Evolutionary conservation across 2,329 filamentous ascomycete species (phyloP), one percentile per base, ranked within the genome.

Genomic region (Amylocarpus encephaloides): DNA sequence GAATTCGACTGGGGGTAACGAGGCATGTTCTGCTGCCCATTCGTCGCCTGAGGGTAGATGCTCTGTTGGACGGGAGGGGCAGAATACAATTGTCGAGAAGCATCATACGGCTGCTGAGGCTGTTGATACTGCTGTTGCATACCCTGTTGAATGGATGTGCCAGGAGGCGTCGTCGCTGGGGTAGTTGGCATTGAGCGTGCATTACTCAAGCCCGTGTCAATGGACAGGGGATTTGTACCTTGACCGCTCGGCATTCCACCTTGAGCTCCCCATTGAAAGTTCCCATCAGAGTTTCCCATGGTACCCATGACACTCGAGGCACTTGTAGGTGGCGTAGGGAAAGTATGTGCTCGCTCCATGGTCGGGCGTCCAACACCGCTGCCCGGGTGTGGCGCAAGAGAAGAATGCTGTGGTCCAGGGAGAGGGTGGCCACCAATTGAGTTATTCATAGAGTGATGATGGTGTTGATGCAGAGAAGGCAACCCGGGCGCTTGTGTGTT

Each of bases 261-360:
- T 63, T 79, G 77, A 51, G 71, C 70, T 68, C 79, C 76, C 88
- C 91, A 96, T 65, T 91, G 85, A 67, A 92, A 95, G 36, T 79
- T 85, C 59, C 71, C 77, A 32, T 88, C 86, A 35, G 86, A 83
- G 57, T 79, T 79, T 41, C 83, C 82, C 77, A 95, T 88, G 54
- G 79, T 71, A 10, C 73, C 76, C 70, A 83, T 89, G 41, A 94
- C 81, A 68, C 89, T 88, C 0, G 90, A 93, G n/a, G 90, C 87
- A 67, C 88, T 96, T 0, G 91, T 88, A 1, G 92, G 91, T 33
- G 92, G 92, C 3, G 92, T 96, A 3, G 92, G 91, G 69, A 96
- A 96, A 1, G 90, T 95, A 67, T 95, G 87, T 13, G 90, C 85
- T 46, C 92, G 82, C 56, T 96, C 91, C 34, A 95, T 71, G 6